Base-by-base conservation (phyloP, 192 early-diverging fungal species). In the Linderina pennispora region DNA sequence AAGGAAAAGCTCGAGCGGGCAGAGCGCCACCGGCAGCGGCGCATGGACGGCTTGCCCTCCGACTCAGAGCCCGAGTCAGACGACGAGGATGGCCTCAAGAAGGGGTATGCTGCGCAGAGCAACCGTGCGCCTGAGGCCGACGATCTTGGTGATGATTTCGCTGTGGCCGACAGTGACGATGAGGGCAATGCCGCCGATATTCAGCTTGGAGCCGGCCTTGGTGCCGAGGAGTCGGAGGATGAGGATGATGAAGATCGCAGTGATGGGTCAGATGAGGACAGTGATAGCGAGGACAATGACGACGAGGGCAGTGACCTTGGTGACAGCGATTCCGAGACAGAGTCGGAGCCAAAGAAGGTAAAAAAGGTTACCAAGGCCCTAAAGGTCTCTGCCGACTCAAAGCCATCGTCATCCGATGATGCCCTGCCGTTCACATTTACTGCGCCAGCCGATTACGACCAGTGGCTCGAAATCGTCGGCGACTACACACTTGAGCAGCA, bases 341-440 rank as follows among this genome's bases (percentile, higher is more conserved):
- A 43, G 26, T 23, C 53, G 53, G 43, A 10, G 43, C 54, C 47
- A 22, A 75, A 50, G 40, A 43, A 33, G 26, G 62, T 38, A 22
- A 32, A 17, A 16, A 18, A 23, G 53, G 64, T 2, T 28, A 41
- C 16, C 11, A 38, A 50, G 22, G 23, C 48, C 39, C 19, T 36
- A n/a, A 8, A 28, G 28, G n/a, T 36, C 36, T 23, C 41, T 38
- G 21, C 52, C 17, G 50, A 16, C 16, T n/a, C n/a, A n/a, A n/a
- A n/a, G n/a, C n/a, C n/a, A n/a, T n/a, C n/a, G n/a, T n/a, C n/a
- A n/a, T 58, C 60, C 3, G 51, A 49, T 4, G 31, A 51, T 7
- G 86, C 87, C 47, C 49, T 95, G 35, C 89, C 91, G 1, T 97
- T 75, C 58, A 92, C 87, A 10, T 96, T 95, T 56, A 52, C 74